These are phyloP conservation scores for Candida oleophila DNA, from an alignment of 805 yeast species.

Conservation along the genomic window DNA sequence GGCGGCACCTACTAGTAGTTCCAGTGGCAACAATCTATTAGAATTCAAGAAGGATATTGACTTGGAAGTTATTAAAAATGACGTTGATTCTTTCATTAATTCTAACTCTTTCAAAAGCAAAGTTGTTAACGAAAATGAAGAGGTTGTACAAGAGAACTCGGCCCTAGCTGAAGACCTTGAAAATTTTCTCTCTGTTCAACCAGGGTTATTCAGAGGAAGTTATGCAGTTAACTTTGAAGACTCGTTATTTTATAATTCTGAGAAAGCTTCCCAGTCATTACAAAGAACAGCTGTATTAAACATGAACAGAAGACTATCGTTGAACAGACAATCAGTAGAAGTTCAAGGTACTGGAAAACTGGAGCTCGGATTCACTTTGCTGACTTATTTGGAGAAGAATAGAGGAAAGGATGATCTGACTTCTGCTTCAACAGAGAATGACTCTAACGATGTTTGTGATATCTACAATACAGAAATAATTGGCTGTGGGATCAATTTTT, in stretches of 20 bases:
- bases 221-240: constrained; percentile 42
- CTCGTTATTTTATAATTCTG: constrained; percentile 37
- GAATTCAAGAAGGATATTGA: constrained; percentile 18
- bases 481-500: constrained; percentile 82
- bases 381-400: constrained; percentile 17
- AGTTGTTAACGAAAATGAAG: constrained; percentile 4
- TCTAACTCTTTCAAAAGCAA: neutral
- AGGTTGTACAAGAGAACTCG: constrained; percentile 8
- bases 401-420: constrained; percentile 9
- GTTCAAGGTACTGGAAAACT: constrained; percentile 33
- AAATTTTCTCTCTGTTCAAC: constrained; percentile 29
- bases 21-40: neutral
- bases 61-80: constrained; percentile 27
- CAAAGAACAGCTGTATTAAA: constrained; percentile 32
- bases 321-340: constrained; percentile 23
- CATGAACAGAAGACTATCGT: constrained; percentile 32
- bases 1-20: constrained; percentile 8
- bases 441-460: constrained; percentile 6
- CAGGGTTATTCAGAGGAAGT: constrained; percentile 42
- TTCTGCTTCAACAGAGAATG: neutral
- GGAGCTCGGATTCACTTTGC: constrained; percentile 36
- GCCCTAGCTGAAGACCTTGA: constrained; percentile 14
- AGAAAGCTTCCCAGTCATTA: constrained; percentile 26
- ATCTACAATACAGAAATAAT: constrained; percentile 50
- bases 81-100: constrained; percentile 8